Evolutionary conservation across 2,329 filamentous ascomycete species (phyloP), one percentile per base, ranked within the genome.

Genomic region (Hirsutella rhossiliensis): DNA sequence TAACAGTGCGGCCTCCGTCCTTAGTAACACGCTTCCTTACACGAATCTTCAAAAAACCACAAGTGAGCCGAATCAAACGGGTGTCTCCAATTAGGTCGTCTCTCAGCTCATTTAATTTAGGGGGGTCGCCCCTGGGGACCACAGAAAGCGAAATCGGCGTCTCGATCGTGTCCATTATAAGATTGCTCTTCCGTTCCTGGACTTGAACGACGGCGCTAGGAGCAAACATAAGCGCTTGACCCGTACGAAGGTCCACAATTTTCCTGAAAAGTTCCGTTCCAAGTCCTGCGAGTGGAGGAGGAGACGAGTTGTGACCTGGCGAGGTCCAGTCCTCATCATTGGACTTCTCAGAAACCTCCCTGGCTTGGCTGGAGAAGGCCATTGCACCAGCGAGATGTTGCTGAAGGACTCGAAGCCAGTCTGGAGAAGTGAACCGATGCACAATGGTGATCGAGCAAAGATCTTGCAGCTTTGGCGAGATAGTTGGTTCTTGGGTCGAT

Each of bases 401-500:
- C 42, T 55, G 56, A 4, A 71, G 52, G 0, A 65, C 64, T 0
- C 55, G 54, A 27, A 78, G 69, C 82, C 81, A 86, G 2, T 71
- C 70, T 0, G 81, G 82, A 0, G 75, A 80, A 0, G 69, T 78
- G 58, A 89, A 89, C 0, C 80, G 72, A 54, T 89, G 84, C 0
- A 88, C 76, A n/a, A 88, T 69, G 0, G 78, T 83, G 15, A 84
- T 63, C 1, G 76, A 80, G 57, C 80, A 87, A 0, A 90, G 65
- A 43, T 87, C 82, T 0, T 89, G 68, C 0, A 92, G 69, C 15
- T 72, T 69, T 0, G 78, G 76, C 0, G 80, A 81, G 5, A 89
- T 70, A 0, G 81, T 87, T 0, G 84, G 85, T 52, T 90, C 84
- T 55, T 92, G 84, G 0, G 84, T 90, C 0, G 83, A 80, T 28